Evolutionary conservation across 2,329 filamentous ascomycete species (phyloP).

Genomic region (Ophiocordyceps robertsii): DNA sequence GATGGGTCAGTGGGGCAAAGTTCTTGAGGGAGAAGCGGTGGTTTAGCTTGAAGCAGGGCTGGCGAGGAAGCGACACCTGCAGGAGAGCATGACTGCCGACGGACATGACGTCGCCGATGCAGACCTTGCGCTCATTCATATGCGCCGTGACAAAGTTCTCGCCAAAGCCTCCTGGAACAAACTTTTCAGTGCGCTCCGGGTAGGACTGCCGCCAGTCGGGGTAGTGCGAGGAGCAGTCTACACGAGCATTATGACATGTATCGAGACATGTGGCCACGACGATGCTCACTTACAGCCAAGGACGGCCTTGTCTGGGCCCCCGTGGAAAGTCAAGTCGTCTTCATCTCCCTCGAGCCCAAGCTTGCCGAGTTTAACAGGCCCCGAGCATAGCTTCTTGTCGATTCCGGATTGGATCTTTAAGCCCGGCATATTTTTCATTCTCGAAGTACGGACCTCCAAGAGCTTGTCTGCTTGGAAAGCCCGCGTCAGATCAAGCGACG

Average conservation of each 20-base stretch:
- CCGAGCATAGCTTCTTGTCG: conserved; percentile 30
- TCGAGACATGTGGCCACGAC: not conserved
- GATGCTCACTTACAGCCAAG: conserved; percentile 32
- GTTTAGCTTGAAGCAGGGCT: conserved; percentile 57
- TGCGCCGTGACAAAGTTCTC: conserved; percentile 46
- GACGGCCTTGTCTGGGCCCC: conserved; percentile 49
- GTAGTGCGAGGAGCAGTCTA: conserved; percentile 49
- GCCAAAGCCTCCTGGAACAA: conserved; percentile 46
- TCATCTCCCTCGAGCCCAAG: conserved; percentile 45
- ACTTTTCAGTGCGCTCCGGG: conserved; percentile 34
- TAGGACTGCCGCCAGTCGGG: conserved; percentile 37
- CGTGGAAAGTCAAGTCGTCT: conserved; percentile 48
- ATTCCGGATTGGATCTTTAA: conserved; percentile 42
- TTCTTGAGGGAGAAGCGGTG: conserved; percentile 51
- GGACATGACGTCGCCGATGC: conserved; percentile 47
- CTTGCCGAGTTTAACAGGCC: conserved; percentile 24
- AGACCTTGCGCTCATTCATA: conserved; percentile 51
- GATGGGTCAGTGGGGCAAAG: conserved; percentile 40
- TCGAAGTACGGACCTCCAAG: conserved; percentile 42
- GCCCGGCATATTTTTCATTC: conserved; percentile 39
- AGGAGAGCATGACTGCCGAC: conserved; percentile 37
- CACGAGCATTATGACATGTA: not conserved
- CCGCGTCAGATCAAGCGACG: conserved; percentile 19
- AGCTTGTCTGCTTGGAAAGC: conserved; percentile 35
- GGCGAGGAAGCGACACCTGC: conserved; percentile 46